Percentiles rank a stretch among this genome's conserved stretches.
Evolutionary conservation across 129 eudicot genomes (phyloP).

Genomic region (Glebionis coronaria): DNA sequence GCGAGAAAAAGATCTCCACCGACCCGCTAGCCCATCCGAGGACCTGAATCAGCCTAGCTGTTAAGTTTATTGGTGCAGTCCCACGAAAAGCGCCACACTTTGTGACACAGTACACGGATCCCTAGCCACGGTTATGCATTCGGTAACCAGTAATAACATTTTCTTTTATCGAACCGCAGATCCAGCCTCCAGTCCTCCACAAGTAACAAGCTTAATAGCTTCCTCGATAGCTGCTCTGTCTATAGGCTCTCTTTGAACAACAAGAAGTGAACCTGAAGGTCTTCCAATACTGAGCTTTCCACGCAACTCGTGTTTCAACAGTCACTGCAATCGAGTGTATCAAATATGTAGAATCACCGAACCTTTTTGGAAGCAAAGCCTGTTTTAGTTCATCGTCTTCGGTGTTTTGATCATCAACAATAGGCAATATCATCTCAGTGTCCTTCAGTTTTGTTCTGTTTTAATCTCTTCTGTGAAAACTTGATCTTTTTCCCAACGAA

Average conservation of each 20-base stretch:
- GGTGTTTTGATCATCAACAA: slow-evolving; percentile 24
- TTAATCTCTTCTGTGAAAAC: slow-evolving; percentile 18
- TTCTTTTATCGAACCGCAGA: slow-evolving; percentile 67
- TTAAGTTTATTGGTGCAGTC: slow-evolving; percentile 59
- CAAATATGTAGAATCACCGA: slow-evolving; percentile 31
- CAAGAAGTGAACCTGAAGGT: slow-evolving; percentile 53
- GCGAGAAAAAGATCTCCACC: slow-evolving; percentile 53
- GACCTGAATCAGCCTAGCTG: slow-evolving; percentile 51
- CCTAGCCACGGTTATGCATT: slow-evolving; percentile 61
- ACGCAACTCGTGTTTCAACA: slow-evolving; percentile 27
- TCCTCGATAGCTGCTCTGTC: slow-evolving; percentile 55
- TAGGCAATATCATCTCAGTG: slow-evolving; percentile 37
- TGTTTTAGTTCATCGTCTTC: slow-evolving; percentile 27
- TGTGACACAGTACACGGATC: slow-evolving; percentile 53
- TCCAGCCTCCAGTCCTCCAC: slow-evolving; percentile 86
- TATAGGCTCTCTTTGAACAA: slow-evolving; percentile 46
- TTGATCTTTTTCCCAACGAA: slow-evolving; percentile 30
- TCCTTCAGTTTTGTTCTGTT: slow-evolving; percentile 26
- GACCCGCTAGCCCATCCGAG: slow-evolving; percentile 68
- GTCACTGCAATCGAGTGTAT: slow-evolving; percentile 32
- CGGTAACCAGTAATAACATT: slow-evolving; percentile 58
- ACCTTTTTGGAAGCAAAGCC: slow-evolving; percentile 31
- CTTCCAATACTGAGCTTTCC: slow-evolving; percentile 42
- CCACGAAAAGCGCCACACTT: slow-evolving; percentile 58
- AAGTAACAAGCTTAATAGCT: slow-evolving; percentile 53